Evolutionary conservation across 768 basidiomycete species (phyloP), one percentile per base, ranked within the genome.

Genomic region (Amanita jacksonii): DNA sequence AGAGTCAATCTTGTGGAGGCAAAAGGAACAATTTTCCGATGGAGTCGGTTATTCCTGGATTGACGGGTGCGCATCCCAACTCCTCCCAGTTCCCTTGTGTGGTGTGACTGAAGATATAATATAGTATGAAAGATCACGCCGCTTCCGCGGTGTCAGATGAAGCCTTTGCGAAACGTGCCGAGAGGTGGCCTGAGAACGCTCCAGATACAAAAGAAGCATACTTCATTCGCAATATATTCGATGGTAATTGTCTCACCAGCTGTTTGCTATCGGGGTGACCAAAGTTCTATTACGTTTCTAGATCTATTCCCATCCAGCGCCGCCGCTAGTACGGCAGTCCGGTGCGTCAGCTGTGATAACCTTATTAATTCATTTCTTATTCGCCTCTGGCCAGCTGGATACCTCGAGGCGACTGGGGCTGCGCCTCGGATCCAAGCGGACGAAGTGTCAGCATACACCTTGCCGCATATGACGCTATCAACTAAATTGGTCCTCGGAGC

Each of bases 11-110:
- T 72, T 99, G 32, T 99, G 96, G 96, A 76, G 96, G 45, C 96
- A 99, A 62, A 99, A 99, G 62, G 96, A 99, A 65, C 93, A 98
- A 56, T 99, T 99, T 68, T 97, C 93, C 1, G 96, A 99, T 56
- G 96, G 96, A 43, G 92, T 96, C 43, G 93, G 94, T 24, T 97
- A 96, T 65, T 93, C 91, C 24, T 97, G 94, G 93, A 98, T 98
- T 57, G 93, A 98, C 55, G 90, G 92, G 86, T 86, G 55, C 33
- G 74, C 34, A 23, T 48, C 15, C 27, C n/a, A 9, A 35, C 33
- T 36, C n/a, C 8, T 19, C 39, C 43, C 9, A 18, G 6, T 43
- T 27, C 34, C 27, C 15, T 13, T 34, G 30, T 13, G 13, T 38
- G 8, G 45, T 45, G 37, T 43, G 23, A 41, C 48, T 22, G 12